phyloP scores from a whole-genome alignment of 1,139 yeast genomes.

The Lodderomyces jiufengensis region DNA sequence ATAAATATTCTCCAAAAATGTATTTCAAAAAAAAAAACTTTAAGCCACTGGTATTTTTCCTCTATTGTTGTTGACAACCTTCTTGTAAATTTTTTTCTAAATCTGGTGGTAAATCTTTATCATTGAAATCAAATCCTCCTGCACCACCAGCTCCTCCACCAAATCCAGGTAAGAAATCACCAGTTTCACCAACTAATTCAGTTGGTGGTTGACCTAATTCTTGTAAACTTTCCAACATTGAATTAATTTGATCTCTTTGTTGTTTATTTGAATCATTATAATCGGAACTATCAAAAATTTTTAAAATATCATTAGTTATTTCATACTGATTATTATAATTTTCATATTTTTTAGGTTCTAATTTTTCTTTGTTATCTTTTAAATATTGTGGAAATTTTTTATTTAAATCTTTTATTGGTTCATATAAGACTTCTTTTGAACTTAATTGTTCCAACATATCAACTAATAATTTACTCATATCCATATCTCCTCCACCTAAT shows the following conservation, averaged over 20 bases:
- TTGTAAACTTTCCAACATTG: constrained; percentile 65
- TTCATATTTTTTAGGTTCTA: constrained; percentile 45
- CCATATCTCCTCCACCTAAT: constrained; percentile 49
- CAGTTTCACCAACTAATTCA: constrained; percentile 67
- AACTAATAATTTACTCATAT: constrained; percentile 60
- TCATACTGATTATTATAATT: constrained; percentile 55
- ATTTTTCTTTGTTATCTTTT: constrained; percentile 41
- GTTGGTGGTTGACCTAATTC: constrained; percentile 88
- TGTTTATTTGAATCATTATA: constrained; percentile 51
- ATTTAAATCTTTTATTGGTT: constrained; percentile 81
- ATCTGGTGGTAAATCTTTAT: constrained; percentile 45
- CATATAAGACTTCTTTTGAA: constrained; percentile 82
- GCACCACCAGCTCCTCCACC: constrained; percentile 19
- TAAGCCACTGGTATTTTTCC: too few species aligned
- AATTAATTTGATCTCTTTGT: constrained; percentile 52
- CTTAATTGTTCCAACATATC: constrained; percentile 83
- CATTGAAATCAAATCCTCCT: constrained; percentile 35
- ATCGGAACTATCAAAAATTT: constrained; percentile 52
- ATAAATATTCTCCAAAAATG: not conserved
- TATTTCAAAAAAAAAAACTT: constrained; percentile 4
- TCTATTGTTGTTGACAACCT: constrained; percentile 30
- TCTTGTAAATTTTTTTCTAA: constrained; percentile 45
- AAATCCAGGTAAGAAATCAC: constrained; percentile 40
- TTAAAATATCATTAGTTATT: constrained; percentile 50
- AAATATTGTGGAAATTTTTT: constrained; percentile 66